A percentile compares a stretch with the other conserved stretches of the same genome.
These are phyloP conservation scores for Closterium sp. DNA, from an alignment of 139 green algal species.

Conservation along the genomic window DNA sequence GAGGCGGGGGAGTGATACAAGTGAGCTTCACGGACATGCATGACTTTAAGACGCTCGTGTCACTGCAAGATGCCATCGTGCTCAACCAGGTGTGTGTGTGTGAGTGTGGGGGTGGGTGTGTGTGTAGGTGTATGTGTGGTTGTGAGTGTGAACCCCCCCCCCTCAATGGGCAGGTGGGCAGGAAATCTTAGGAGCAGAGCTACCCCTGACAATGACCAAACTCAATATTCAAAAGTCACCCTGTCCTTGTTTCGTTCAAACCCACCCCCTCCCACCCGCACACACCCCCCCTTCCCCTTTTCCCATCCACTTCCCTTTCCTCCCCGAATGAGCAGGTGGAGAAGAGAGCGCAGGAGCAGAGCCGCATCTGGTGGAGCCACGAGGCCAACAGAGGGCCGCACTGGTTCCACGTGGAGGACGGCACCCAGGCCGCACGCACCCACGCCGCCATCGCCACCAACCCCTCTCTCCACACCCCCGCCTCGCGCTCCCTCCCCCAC, in stretches of 20 bases:
- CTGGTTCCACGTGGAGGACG: conserved; percentile 14
- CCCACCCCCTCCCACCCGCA: too few relatives aligned
- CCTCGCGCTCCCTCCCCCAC: not conserved
- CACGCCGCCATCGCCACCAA: not conserved
- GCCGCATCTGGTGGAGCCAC: conserved; percentile 31
- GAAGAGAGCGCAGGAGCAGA: conserved; percentile 35
- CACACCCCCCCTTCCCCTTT: too few relatives aligned
- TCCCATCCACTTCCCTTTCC: too few relatives aligned
- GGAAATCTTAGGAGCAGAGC: conserved; percentile 24
- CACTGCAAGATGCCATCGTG: conserved; percentile 21
- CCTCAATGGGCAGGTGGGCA: not conserved
- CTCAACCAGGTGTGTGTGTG: conserved; percentile 16
- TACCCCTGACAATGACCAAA: too few relatives aligned
- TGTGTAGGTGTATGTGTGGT: not conserved
- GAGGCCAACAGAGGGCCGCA: conserved; percentile 25
- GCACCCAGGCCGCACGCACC: not conserved
- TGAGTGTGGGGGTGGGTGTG: not conserved
- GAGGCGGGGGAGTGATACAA: not conserved
- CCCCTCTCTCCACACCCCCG: not conserved
- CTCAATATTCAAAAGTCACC: too few relatives aligned
- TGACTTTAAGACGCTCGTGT: conserved; percentile 26
- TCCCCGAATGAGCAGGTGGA: conserved; percentile 13
- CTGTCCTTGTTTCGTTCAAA: too few relatives aligned
- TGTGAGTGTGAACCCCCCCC: too few relatives aligned
- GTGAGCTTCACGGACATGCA: conserved; percentile 37